Evolutionary conservation across 306 rosid genomes (phyloP).

Genomic region (Cucumis hystrix): DNA sequence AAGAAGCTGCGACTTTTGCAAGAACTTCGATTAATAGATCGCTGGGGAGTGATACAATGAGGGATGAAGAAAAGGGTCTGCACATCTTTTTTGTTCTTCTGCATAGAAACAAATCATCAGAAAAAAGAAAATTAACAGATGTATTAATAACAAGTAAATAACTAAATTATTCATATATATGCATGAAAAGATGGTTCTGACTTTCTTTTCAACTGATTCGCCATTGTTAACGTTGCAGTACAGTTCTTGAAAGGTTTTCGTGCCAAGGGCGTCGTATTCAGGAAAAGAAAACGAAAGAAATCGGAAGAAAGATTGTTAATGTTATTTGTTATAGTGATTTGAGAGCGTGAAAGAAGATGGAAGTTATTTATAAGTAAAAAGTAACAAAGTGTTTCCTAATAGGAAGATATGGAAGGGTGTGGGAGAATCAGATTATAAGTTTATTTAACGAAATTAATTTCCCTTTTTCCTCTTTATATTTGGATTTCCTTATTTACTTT

Average conservation of each 20-base stretch:
- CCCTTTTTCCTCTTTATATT: not conserved
- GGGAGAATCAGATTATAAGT: no score
- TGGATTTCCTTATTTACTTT: not conserved
- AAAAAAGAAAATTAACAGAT: no score
- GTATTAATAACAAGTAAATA: no score
- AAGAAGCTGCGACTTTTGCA: constrained; percentile 17
- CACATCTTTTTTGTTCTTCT: not conserved
- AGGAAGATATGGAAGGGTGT: not conserved
- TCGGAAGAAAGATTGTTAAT: no score
- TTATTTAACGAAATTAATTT: not conserved
- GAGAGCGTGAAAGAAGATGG: not conserved
- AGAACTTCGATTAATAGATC: constrained; percentile 22
- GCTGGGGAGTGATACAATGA: constrained; percentile 7
- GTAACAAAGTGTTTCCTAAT: not conserved
- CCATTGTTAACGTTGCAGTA: not conserved
- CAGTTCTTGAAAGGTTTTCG: no score
- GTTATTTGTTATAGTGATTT: no score
- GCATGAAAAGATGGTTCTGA: not conserved
- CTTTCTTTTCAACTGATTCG: not conserved
- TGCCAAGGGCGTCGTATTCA: not conserved
- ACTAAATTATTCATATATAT: no score
- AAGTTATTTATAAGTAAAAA: not conserved
- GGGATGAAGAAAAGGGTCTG: not conserved
- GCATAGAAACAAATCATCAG: not conserved
- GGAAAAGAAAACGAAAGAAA: no score